Evolutionary conservation across 345 rosid genomes (phyloP), one percentile per base, ranked within the genome.

Genomic region (Brassica rapa): DNA sequence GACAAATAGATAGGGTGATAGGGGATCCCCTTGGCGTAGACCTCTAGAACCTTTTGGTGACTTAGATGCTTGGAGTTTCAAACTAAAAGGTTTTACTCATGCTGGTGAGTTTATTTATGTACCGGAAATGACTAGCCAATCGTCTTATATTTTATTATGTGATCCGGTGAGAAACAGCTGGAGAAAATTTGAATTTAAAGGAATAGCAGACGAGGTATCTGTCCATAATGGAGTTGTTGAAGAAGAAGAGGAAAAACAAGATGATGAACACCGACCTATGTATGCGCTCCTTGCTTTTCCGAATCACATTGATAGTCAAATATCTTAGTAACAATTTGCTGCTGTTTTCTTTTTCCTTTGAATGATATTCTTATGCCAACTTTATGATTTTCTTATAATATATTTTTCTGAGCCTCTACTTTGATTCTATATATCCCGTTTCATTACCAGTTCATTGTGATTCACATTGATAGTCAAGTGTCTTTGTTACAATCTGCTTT

Each of bases 21-120:
- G 32, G 5, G 32, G 32, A 4, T 29, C 32, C 32, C 32, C 32
- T 29, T 29, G 25, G 25, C 25, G 32, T 29, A 29, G 5, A 3
- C 32, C 32, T 29, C 25, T 24, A 29, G 32, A 19, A 19, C 21
- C 21, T 19, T 19, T 19, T 19, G 46, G 9, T 35, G 41, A 8
- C 41, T 35, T 35, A 35, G 10, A 35, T 86, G 53, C 14, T 46
- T 15, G 53, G 53, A 4, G 15, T 46, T 46, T 46, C 53, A 46
- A 46, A 46, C 53, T 14, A 46, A 46, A 1, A 46, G 53, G 53
- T 46, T 46, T 46, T 5, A 46, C 53, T 46, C 53, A 46, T 46
- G 53, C 53, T 46, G 53, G 53, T 5, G 53, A 46, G n/a, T 46
- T 46, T 46, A 46, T 46, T 46, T 46, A 3, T 46, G 53, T 46